Conservation (phyloP, 139 green algal genomes). For the Choricystis sp. region DNA sequence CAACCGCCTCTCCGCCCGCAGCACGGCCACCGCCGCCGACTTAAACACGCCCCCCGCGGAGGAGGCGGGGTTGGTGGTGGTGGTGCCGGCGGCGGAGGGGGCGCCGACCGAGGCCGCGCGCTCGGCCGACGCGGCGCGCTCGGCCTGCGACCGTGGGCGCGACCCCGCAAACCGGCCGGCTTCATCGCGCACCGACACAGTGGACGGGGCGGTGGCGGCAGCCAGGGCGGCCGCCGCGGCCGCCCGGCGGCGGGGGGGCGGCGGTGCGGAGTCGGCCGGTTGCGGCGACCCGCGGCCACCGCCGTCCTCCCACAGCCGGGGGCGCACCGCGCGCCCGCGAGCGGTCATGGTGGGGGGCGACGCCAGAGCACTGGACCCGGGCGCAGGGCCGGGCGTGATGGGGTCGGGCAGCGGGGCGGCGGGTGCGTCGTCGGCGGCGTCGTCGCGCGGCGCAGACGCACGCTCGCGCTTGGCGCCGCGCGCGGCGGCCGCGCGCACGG, state of each 20-base stretch:
- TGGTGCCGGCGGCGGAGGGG: background rate
- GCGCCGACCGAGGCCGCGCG: background rate
- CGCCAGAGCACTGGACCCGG: background rate
- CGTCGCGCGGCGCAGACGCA: background rate
- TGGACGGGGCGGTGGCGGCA: background rate
- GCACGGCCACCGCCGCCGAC: conserved; percentile 45
- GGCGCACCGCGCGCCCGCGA: background rate
- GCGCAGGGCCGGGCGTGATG: background rate
- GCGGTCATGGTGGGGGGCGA: background rate
- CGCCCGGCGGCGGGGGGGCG: background rate
- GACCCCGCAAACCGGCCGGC: conserved; percentile 10
- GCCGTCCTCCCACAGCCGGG: background rate
- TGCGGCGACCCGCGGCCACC: background rate
- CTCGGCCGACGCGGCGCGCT: conserved; percentile 1
- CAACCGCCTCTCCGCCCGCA: conserved; percentile 41
- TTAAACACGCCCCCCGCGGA: conserved; percentile 59
- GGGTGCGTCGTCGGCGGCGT: background rate
- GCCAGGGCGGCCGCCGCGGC: background rate
- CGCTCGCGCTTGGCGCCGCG: background rate
- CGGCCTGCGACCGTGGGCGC: conserved; percentile 9
- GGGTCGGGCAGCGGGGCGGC: too few species aligned
- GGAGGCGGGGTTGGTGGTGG: background rate
- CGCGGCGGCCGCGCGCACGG: too few species aligned
- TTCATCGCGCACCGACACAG: conserved; percentile 2
- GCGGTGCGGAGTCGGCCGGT: background rate